Base-by-base conservation (phyloP, 768 basidiomycete genomes). In the Neoboletus subvelutipes region DNA sequence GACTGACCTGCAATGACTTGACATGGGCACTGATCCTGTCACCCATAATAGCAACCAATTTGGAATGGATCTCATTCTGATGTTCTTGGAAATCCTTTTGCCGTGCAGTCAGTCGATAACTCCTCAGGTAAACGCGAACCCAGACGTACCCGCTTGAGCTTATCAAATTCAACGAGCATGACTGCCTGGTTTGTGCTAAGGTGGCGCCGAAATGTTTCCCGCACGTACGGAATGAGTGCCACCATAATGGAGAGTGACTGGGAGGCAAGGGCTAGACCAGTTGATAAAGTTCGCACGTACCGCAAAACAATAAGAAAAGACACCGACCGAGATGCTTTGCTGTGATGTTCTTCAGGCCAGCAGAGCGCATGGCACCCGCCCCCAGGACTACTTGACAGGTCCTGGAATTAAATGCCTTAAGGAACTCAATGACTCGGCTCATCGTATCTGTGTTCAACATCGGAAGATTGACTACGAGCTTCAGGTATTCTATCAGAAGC, bases 301-400 rank as follows among this genome's bases (percentile, higher is more conserved):
- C 28, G 43, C 37, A 56, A 54, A 51, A 66, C 54, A 65, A 70
- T 64, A 54, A 58, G 45, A 45, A 37, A 53, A 52, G 39, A 57
- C 57, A 61, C 83, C 58, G 60, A 92, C 94, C 94, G 24, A 99
- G 80, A 77, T 99, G 96, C 72, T 94, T 97, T 40, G 97, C 97
- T 0, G 97, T 98, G 69, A 99, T 99, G 69, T 98, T 96, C 75
- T 92, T 98, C 66, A 99, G 75, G 7, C 97, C 97, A 20, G 97
- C 97, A 18, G 92, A 94, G 42, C 94, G 81, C 95, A 98, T 98
- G n/a, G 97, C 97, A 15, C 97, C 97, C 10, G 97, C 97, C 4
- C 97, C 97, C 10, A 99, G 79, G 1, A 99, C 97, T 45, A 98
- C 95, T 71, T 98, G 97, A 73, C 97, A 99, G 2, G 94, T 96